Evolutionary conservation across 148 eudicot genomes (phyloP), one percentile per base, ranked within the genome.

Genomic region (Arctostaphylos glauca): DNA sequence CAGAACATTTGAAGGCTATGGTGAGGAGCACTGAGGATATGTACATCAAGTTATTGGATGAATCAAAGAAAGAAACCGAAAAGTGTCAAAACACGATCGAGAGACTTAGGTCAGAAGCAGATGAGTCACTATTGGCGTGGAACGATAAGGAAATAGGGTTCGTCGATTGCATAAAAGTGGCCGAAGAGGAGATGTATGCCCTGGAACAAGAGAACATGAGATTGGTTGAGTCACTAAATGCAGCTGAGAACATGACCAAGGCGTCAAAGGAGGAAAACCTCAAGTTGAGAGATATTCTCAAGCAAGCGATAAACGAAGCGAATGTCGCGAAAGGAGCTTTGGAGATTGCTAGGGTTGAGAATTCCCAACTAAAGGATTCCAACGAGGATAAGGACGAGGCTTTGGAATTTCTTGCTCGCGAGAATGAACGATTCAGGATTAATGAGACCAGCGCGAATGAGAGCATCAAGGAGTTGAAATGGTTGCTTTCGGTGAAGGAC

Each of bases 271-370:
- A 94, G 19, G 98, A 96, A 71, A 89, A 68, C 67, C 79, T 76
- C 78, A 96, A 94, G 66, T 59, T 94, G 81, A 89, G 95, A 85
- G 99, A 93, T 58, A 90, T 92, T 83, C 89, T 96, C 0, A 96
- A 94, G 80, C 98, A 93, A 82, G 95, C 97, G 6, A 67, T 94
- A 3, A 91, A 89, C 54, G 98, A 96, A 81, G 90, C 97, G 10
- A 89, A 90, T 83, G 95, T 90, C 18, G 98, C 98, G 21, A 94
- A 90, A 85, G 98, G 93, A 83, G 98, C 98, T 50, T 91, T 98
- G 3, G 86, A 81, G 64, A 86, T 93, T 9, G 97, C 98, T 41
- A 87, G 88, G 79, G 84, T 67, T 3, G 98, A 96, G 82, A 96
- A 92, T 84, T 88, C 90, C 16, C 76, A 82, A 47, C 92, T 96